Evolutionary conservation across 2,329 filamentous ascomycete genomes (phyloP), one percentile per base, ranked within the genome.

Genomic region (Claviceps quebecensis): DNA sequence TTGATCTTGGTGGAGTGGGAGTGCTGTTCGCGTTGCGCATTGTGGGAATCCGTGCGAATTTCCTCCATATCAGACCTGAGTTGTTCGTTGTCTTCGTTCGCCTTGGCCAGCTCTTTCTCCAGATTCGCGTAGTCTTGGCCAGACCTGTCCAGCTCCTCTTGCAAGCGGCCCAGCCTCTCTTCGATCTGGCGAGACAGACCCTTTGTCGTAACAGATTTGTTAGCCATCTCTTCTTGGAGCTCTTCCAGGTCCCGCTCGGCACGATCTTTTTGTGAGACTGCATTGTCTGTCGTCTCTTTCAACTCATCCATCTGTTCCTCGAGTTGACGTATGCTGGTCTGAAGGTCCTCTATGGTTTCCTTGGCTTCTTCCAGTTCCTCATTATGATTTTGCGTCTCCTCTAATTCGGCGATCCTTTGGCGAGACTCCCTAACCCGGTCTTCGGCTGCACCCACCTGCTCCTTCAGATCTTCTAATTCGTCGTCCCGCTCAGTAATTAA

Each of bases 161-260:
- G 83, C 9, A 90, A 68, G 36, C 80, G 79, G 49, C 72, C 69
- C 8, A 80, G 69, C 64, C 81, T 87, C 57, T 87, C 84, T 59
- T 90, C 84, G 17, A 87, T 75, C 65, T 90, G 85, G 36, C 84
- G 78, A 49, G 80, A 86, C 8, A 87, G 72, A 2, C 83, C 84
- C 61, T 86, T 88, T 13, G 84, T 86, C 50, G 80, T 80, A 39
- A 88, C 76, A 0, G 86, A 90, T 59, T 88, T 89, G 66, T 90
- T 83, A 22, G 84, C 77, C 75, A 89, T 80, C 59, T 89, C 86
- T 50, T 87, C 83, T 55, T 86, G 84, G 23, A 89, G 72, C 59
- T 84, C 80, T 58, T 81, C 74, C 16, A 84, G 68, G 53, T 84
- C 75, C 6, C 67, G 68, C 58, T 81, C 76, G 2, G 80, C 80